Conservation (phyloP, 73 alveolate genomes). For the Paramecium primaurelia region DNA sequence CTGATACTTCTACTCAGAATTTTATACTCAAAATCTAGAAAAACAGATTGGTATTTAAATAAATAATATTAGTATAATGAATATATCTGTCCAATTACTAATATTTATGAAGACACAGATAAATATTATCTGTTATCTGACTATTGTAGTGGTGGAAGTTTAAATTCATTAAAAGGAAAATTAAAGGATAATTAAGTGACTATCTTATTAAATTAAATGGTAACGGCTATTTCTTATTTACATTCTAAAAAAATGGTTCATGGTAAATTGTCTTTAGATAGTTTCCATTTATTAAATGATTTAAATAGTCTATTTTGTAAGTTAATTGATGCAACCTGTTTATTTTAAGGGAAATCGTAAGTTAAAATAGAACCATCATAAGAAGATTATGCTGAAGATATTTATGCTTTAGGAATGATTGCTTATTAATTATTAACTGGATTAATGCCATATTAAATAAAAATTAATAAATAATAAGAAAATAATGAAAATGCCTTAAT, state of each 20-base stretch:
- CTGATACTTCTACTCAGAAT: not conserved
- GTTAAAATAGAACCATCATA: not conserved
- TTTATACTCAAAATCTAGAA: not conserved
- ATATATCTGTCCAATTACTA: not conserved
- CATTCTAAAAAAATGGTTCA: not conserved
- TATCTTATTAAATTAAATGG: not conserved
- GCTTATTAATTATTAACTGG: not conserved
- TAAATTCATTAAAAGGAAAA: not conserved
- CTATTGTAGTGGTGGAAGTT: slow-evolving; percentile 27
- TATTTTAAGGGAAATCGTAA: not conserved
- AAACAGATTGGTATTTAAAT: not conserved
- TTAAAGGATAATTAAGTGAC: not conserved
- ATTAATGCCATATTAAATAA: not conserved
- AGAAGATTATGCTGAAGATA: not conserved
- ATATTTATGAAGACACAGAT: not conserved
- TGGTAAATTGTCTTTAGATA: not conserved
- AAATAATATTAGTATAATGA: not conserved
- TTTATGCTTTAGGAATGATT: not conserved
- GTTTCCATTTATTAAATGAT: not conserved
- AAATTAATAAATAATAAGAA: not conserved
- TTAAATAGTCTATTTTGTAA: not conserved
- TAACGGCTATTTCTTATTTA: not conserved
- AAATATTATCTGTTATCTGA: slow-evolving; percentile 2
- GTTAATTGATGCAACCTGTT: not conserved
- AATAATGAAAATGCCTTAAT: not conserved